phyloP scores from a whole-genome alignment of 2,329 filamentous ascomycete species.

The Cytospora mali region DNA sequence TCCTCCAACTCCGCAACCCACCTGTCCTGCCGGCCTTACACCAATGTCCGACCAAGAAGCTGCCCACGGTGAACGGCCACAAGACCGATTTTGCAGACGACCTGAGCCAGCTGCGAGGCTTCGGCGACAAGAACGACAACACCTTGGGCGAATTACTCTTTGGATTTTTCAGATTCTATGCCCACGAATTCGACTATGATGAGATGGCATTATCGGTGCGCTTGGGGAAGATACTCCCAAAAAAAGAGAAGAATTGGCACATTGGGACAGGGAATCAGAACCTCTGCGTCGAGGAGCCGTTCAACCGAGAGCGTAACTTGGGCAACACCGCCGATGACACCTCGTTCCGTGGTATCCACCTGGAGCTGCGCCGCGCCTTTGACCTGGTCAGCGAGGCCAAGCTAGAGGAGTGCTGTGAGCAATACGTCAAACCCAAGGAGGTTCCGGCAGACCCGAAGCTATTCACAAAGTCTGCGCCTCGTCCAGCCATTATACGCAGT shows the following conservation, averaged over 20 bases:
- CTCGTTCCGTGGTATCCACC: conserved; percentile 86
- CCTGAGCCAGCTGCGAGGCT: conserved; percentile 71
- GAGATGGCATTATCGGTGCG: conserved; percentile 83
- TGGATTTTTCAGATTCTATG: conserved; percentile 93
- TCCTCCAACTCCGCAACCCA: conserved; percentile 83
- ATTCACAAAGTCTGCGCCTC: conserved; percentile 60
- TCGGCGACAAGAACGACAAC: conserved; percentile 79
- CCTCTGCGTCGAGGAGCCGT: conserved; percentile 94
- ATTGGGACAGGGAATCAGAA: conserved; percentile 78
- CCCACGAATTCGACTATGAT: conserved; percentile 89
- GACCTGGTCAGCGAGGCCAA: conserved; percentile 78
- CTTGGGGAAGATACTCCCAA: conserved; percentile 74
- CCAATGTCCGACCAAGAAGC: conserved; percentile 66
- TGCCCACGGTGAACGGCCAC: conserved; percentile 63
- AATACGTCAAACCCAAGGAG: conserved; percentile 85
- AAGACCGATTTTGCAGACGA: conserved; percentile 86
- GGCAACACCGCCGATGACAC: conserved; percentile 97
- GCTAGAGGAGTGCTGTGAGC: conserved; percentile 80
- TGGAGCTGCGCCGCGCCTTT: conserved; percentile 88
- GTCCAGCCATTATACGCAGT: conserved; percentile 61
- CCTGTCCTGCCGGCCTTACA: conserved; percentile 87
- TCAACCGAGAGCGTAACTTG: conserved; percentile 85
- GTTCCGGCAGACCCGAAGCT: conserved; percentile 57
- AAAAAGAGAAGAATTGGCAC: conserved; percentile 86
- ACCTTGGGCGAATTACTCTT: conserved; percentile 86